Evolutionary conservation across 1,284 basidiomycete species (phyloP).

Genomic region (Melanopsichium pennsylvanicum): DNA sequence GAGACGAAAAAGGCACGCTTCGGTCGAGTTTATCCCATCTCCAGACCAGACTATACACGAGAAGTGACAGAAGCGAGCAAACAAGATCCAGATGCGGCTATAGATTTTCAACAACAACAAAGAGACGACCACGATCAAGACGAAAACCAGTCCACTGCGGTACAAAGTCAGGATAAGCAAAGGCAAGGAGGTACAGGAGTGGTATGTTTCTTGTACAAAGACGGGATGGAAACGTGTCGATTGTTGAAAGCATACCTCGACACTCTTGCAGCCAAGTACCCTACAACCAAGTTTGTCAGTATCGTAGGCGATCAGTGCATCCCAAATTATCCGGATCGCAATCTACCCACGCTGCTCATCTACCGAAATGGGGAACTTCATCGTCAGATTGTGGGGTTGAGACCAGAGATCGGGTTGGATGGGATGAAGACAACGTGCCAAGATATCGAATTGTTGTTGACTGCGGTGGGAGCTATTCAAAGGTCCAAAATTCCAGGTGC

Average conservation of each 20-base stretch:
- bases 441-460: slow-evolving; percentile 65
- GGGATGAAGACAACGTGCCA: slow-evolving; percentile 80
- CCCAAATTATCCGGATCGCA: slow-evolving; percentile 88
- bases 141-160: too few relatives aligned
- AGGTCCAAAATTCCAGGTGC: slow-evolving; percentile 42
- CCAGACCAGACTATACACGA: slow-evolving; percentile 88
- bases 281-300: slow-evolving; percentile 92
- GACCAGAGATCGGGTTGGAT: slow-evolving; percentile 72
- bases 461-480: slow-evolving; percentile 60
- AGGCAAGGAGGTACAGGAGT: slow-evolving; percentile 76
- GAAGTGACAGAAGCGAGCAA: slow-evolving; percentile 94
- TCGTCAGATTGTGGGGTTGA: slow-evolving; percentile 80
- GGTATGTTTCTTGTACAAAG: slow-evolving; percentile 87
- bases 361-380: slow-evolving; percentile 89
- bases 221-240: slow-evolving; percentile 73
- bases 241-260: slow-evolving; percentile 77
- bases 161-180: slow-evolving; percentile 52
- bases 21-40: slow-evolving; percentile 85
- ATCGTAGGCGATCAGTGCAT: slow-evolving; percentile 95
- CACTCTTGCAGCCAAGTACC: slow-evolving; percentile 80
- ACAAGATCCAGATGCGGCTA: slow-evolving; percentile 68
- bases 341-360: slow-evolving; percentile 88
- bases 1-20: slow-evolving; percentile 77
- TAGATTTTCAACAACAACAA: slow-evolving; percentile 58
- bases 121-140: slow-evolving; percentile 70